Evolutionary conservation across 257 asterid genomes (phyloP), one percentile per base, ranked within the genome.

Genomic region (Coffea canephora): DNA sequence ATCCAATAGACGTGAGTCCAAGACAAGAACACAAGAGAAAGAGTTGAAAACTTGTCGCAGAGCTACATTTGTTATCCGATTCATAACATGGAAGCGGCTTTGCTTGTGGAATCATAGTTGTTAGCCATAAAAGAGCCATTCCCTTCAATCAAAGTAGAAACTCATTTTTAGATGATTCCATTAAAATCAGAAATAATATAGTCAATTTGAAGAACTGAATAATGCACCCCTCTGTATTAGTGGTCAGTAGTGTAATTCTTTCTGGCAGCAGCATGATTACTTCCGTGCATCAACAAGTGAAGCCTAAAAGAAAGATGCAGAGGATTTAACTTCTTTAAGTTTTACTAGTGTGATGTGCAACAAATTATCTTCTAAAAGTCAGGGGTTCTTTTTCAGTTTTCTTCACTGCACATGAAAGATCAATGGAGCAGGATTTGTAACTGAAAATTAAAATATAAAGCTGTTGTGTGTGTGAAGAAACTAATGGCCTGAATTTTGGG

Each of bases 1-100:
- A 87, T 74, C 98, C 98, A 11, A 90, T 82, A 1, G 98, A 87
- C 69, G 92, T 84, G 21, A 92, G 85, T 18, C 84, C 96, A 2
- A 92, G 77, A 3, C 93, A 80, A 11, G 85, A 43, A 43, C 86
- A 87, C 14, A 94, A 83, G 64, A 83, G 84, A 39, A 83, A 6
- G 36, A 86, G 62, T 82, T 94, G 98, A 74, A 79, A 64, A 66
- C 66, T 23, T 12, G 89, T 85, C 0, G 97, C 81, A 39, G 88
- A 73, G 80, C 45, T 68, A 75, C 96, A 92, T 48, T 15, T 48
- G 76, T 19, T 71, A 68, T 2, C 2, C 39, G 41, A 74, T 83
- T 81, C 84, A 19, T 74, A 61, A 34, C 96, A 93, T 2, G 89
- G 89, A 8, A 91, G 85, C 21, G 98, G 97, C 76, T 85, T 91